Evolutionary conservation across 2,329 filamentous ascomycete species (phyloP).

Genomic region (Calcarisporium arbuscula): DNA sequence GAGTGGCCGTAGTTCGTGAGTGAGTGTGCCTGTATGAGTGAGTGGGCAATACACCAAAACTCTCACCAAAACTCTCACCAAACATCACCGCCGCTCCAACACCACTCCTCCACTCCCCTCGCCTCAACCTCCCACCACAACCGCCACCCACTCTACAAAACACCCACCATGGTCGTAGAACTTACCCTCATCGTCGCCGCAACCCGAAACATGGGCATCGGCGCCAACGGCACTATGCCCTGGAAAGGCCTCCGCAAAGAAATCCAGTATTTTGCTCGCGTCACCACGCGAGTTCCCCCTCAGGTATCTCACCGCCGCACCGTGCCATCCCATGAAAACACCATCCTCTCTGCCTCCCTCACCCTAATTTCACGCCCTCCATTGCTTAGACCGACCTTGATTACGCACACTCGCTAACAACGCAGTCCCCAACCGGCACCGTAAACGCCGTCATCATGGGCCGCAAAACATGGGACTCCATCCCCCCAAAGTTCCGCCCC

Average conservation of each 20-base stretch:
- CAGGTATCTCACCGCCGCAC: conserved; percentile 23
- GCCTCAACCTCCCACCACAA: neutral
- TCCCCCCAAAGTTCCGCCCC: conserved; percentile 72
- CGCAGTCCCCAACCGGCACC: conserved; percentile 24
- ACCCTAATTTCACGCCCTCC: neutral
- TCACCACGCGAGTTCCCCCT: conserved; percentile 63
- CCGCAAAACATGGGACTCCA: conserved; percentile 91
- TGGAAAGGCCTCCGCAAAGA: conserved; percentile 87
- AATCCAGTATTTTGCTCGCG: conserved; percentile 90
- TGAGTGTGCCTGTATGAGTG: too few species aligned
- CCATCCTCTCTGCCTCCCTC: conserved; percentile 1
- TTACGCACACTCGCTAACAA: neutral
- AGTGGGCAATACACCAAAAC: too few species aligned
- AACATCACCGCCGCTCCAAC: too few species aligned
- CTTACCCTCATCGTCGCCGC: conserved; percentile 93
- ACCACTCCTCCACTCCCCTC: neutral
- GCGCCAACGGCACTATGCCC: conserved; percentile 68
- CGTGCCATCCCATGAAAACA: neutral
- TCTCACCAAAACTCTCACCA: too few species aligned
- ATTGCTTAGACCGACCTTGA: too few species aligned
- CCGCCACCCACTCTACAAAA: conserved; percentile 22
- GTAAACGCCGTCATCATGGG: conserved; percentile 90
- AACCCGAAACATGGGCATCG: conserved; percentile 86
- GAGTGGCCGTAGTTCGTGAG: too few species aligned
- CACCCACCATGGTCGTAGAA: too few species aligned